phyloP scores from a whole-genome alignment of 768 basidiomycete species.

The Leccinum aurantiacum region DNA sequence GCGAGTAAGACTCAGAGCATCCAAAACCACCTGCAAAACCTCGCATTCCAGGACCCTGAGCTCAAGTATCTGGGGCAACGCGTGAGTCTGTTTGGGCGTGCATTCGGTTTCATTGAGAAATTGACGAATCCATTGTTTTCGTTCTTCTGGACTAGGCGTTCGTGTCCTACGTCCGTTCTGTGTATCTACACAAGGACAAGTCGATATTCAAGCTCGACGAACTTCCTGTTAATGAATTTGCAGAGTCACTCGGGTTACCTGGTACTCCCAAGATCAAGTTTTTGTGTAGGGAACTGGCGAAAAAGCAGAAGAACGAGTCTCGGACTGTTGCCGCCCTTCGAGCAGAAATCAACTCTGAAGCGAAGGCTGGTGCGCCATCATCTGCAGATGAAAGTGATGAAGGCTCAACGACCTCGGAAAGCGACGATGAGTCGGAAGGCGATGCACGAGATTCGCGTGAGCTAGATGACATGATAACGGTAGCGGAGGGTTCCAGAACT shows the following conservation, averaged over 20 bases:
- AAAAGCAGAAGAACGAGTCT: slow-evolving; percentile 74
- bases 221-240: slow-evolving; percentile 80
- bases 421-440: slow-evolving; percentile 28
- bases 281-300: slow-evolving; percentile 61
- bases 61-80: slow-evolving; percentile 96
- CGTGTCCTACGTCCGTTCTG: slow-evolving; percentile 90
- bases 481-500: slow-evolving; percentile 25
- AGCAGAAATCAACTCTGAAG: slow-evolving; percentile 29
- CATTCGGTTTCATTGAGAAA: fast-evolving
- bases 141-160: slow-evolving; percentile 61
- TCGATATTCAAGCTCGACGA: slow-evolving; percentile 83
- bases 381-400: slow-evolving; percentile 23
- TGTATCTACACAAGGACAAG: slow-evolving; percentile 94
- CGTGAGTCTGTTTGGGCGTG: slow-evolving; percentile 44
- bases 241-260: slow-evolving; percentile 88
- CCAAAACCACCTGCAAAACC: slow-evolving; percentile 84
- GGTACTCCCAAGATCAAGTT: slow-evolving; percentile 97
- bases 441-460: slow-evolving; percentile 6
- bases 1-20: slow-evolving; percentile 83
- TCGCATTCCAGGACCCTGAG: slow-evolving; percentile 93
- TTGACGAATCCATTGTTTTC: slow-evolving; percentile 7
- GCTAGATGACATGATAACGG: not conserved
- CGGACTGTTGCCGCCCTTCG: slow-evolving; percentile 41
- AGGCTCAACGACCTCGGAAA: slow-evolving; percentile 22
- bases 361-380: slow-evolving; percentile 9